These are phyloP conservation scores for Triticum monococcum DNA, from an alignment of 176 grass and related monocot genomes.

Conservation along the genomic window DNA sequence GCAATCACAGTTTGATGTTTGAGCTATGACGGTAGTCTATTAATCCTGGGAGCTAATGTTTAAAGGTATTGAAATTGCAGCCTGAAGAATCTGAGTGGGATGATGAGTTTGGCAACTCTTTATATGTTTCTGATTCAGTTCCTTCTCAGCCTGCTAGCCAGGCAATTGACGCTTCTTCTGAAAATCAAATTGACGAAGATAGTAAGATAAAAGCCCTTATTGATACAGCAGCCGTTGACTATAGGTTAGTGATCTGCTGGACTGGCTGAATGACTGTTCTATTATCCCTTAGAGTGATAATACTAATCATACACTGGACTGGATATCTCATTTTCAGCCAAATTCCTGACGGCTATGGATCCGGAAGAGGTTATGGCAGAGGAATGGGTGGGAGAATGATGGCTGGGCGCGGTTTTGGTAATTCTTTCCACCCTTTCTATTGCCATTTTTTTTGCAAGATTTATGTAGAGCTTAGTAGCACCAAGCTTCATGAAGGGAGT, in stretches of 20 bases:
- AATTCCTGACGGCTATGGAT: conserved; percentile 76
- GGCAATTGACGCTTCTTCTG: conserved; percentile 50
- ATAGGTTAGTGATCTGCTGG: conserved; percentile 54
- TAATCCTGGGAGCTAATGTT: conserved; percentile 32
- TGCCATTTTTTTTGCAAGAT: not conserved
- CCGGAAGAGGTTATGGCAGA: conserved; percentile 80
- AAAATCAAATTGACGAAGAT: conserved; percentile 88
- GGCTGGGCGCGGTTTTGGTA: conserved; percentile 91
- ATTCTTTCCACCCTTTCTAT: conserved; percentile 28
- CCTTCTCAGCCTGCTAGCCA: conserved; percentile 56
- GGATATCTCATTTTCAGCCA: conserved; percentile 56
- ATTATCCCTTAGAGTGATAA: not conserved
- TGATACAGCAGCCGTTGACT: conserved; percentile 80
- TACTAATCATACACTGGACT: conserved; percentile 21
- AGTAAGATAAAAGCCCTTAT: conserved; percentile 93
- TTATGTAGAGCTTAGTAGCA: conserved; percentile 1
- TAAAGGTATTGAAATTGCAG: conserved; percentile 58
- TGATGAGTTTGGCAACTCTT: conserved; percentile 94
- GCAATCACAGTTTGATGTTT: conserved; percentile 23
- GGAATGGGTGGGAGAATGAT: conserved; percentile 87
- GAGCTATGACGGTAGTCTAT: not conserved
- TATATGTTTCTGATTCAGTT: conserved; percentile 71
- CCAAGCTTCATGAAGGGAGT: not conserved
- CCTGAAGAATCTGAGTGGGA: conserved; percentile 98
- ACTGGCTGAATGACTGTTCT: conserved; percentile 1